A percentile compares a stretch with the other conserved stretches of the same genome.
These are phyloP conservation scores for Chimonanthus praecox DNA, from an alignment of 164 flowering plant genomes.

Conservation along the genomic window DNA sequence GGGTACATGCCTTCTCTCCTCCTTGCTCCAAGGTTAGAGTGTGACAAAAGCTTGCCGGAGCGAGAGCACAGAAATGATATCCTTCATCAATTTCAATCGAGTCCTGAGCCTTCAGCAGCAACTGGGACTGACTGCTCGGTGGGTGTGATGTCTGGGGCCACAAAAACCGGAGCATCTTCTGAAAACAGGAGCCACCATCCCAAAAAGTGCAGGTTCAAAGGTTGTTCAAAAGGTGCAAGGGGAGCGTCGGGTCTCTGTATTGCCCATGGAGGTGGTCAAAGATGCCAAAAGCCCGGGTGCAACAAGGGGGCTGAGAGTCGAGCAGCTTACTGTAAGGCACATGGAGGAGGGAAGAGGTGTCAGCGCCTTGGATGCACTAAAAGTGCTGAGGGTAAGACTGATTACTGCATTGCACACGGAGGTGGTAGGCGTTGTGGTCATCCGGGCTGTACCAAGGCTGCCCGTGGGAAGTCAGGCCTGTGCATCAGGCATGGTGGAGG, in stretches of 20 bases:
- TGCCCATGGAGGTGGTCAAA: slow-evolving; percentile 94
- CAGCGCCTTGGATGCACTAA: slow-evolving; percentile 85
- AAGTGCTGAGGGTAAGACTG: slow-evolving; percentile 92
- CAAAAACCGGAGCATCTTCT: slow-evolving; percentile 26
- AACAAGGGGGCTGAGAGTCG: slow-evolving; percentile 92
- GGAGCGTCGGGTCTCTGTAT: slow-evolving; percentile 90
- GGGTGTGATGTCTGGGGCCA: slow-evolving; percentile 38
- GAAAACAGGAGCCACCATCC: slow-evolving; percentile 37
- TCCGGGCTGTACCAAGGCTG: slow-evolving; percentile 71
- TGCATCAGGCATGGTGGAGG: slow-evolving; percentile 96
- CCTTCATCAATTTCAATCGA: slow-evolving; percentile 10
- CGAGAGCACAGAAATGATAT: slow-evolving; percentile 23
- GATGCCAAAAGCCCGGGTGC: slow-evolving; percentile 89
- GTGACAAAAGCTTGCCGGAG: slow-evolving; percentile 13
- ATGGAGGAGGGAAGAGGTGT: slow-evolving; percentile 88
- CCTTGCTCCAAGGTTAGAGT: slow-evolving; percentile 53
- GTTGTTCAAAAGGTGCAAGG: slow-evolving; percentile 83
- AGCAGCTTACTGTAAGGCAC: slow-evolving; percentile 88
- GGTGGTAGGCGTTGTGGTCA: slow-evolving; percentile 62
- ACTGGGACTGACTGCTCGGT: slow-evolving; percentile 32
- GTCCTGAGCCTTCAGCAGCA: slow-evolving; percentile 40
- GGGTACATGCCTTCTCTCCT: slow-evolving; percentile 85
- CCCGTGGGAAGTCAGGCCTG: slow-evolving; percentile 82
- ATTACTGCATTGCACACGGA: slow-evolving; percentile 69
- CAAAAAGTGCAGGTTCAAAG: slow-evolving; percentile 59